phyloP scores from a whole-genome alignment of 1,284 basidiomycete species.

The Rhodotorula sp. region DNA sequence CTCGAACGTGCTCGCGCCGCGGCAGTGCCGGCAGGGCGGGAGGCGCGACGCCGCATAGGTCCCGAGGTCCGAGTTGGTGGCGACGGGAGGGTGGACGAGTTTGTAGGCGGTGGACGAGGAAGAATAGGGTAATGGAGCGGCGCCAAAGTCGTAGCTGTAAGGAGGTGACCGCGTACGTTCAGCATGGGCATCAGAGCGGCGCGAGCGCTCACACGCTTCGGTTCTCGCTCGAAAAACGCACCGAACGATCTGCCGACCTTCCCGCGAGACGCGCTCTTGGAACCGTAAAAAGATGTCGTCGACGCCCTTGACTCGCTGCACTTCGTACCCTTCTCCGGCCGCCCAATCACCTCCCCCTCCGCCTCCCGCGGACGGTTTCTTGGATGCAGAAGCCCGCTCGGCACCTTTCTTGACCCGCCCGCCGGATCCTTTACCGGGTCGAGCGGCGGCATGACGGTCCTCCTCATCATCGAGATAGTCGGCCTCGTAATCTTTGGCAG shows the following conservation, averaged over 20 bases:
- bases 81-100: conserved; percentile 63
- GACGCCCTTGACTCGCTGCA: conserved; percentile 61
- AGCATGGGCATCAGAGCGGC: neutral
- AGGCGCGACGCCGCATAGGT: conserved; percentile 47
- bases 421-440: conserved; percentile 26
- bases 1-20: conserved; percentile 66
- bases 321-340: conserved; percentile 68
- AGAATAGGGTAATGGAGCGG: conserved; percentile 70
- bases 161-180: too few relatives aligned
- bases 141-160: conserved; percentile 71
- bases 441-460: conserved; percentile 1
- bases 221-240: conserved; percentile 45
- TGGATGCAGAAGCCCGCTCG: neutral
- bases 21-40: conserved; percentile 63
- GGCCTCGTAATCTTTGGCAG: neutral
- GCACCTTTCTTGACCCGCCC: conserved; percentile 31
- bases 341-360: conserved; percentile 53
- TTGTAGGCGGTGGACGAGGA: conserved; percentile 64
- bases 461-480: conserved; percentile 21
- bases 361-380: neutral
- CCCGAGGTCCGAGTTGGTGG: conserved; percentile 40
- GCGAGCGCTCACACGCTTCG: too few relatives aligned
- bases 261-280: conserved; percentile 63
- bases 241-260: conserved; percentile 75
- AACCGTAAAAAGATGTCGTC: conserved; percentile 79